These are phyloP conservation scores for Pseudotsuga menziesii DNA, from an alignment of 75 land plant species.

Conservation along the genomic window DNA sequence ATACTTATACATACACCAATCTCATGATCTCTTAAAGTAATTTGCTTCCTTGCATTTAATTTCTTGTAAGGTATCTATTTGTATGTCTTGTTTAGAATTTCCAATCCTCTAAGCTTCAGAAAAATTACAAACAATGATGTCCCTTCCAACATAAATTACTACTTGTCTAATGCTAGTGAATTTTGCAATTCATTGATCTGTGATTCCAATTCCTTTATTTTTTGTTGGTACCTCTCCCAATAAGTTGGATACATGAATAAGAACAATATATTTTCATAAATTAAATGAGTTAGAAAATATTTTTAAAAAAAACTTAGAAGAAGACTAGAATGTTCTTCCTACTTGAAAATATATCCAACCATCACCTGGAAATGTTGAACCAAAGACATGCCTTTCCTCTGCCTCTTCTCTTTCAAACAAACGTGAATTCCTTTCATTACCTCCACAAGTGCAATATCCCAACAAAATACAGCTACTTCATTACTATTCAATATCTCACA, in stretches of 20 bases:
- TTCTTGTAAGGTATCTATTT: conserved; percentile 85
- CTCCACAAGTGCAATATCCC: conserved; percentile 43
- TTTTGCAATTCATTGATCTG: conserved; percentile 25
- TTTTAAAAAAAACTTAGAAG: too few relatives aligned
- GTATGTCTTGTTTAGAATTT: conserved; percentile 58
- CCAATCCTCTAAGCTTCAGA: conserved; percentile 75
- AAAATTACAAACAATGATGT: conserved; percentile 92
- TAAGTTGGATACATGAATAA: too few relatives aligned
- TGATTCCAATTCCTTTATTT: conserved; percentile 68
- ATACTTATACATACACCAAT: too few relatives aligned
- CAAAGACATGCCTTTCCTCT: conserved; percentile 75
- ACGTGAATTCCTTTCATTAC: conserved; percentile 50
- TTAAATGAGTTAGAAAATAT: too few relatives aligned
- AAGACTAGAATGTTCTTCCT: too few relatives aligned
- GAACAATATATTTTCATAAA: too few relatives aligned
- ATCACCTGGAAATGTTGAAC: conserved; percentile 94
- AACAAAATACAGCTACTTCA: conserved; percentile 47
- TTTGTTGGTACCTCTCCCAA: conserved; percentile 81
- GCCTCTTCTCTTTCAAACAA: conserved; percentile 69
- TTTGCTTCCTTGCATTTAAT: conserved; percentile 27
- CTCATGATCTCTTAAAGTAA: too few relatives aligned
- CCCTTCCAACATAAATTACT: conserved; percentile 28
- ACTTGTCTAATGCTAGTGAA: conserved; percentile 25
- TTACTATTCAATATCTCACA: conserved; percentile 44
- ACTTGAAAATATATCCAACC: too few relatives aligned